Conservation (phyloP, 495 filamentous ascomycete species). For the Talaromyces adpressus region DNA sequence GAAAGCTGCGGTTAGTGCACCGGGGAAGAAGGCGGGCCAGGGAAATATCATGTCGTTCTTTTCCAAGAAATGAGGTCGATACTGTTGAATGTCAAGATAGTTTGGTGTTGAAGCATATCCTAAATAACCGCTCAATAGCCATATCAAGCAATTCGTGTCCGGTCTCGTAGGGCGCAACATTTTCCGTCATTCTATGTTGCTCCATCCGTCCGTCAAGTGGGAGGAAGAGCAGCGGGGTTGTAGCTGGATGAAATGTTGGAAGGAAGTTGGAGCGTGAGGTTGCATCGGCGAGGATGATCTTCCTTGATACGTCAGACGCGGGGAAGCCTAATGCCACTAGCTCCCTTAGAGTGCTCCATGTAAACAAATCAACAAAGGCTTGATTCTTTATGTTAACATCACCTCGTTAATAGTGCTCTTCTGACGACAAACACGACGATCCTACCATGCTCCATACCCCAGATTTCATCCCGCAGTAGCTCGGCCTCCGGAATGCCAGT, state of each 20-base stretch:
- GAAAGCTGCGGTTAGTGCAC: constrained; percentile 41
- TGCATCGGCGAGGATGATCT: constrained; percentile 5
- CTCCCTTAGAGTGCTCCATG: background rate
- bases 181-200: too few relatives aligned
- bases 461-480: background rate
- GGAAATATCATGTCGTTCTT: constrained; percentile 96
- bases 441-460: background rate
- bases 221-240: too few relatives aligned
- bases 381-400: background rate
- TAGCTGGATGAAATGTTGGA: too few relatives aligned
- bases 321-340: background rate
- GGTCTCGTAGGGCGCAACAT: too few relatives aligned
- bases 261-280: background rate
- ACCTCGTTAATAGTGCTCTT: background rate
- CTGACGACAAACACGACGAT: background rate
- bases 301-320: background rate
- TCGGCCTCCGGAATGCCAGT: background rate
- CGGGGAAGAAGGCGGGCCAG: constrained; percentile 55
- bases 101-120: background rate
- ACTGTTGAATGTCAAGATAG: background rate
- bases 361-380: background rate
- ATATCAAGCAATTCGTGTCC: too few relatives aligned
- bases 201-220: too few relatives aligned
- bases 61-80: constrained; percentile 57
- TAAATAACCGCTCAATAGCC: too few relatives aligned